Evolutionary conservation across 768 basidiomycete species (phyloP).

Genomic region (Cyathus striatus): DNA sequence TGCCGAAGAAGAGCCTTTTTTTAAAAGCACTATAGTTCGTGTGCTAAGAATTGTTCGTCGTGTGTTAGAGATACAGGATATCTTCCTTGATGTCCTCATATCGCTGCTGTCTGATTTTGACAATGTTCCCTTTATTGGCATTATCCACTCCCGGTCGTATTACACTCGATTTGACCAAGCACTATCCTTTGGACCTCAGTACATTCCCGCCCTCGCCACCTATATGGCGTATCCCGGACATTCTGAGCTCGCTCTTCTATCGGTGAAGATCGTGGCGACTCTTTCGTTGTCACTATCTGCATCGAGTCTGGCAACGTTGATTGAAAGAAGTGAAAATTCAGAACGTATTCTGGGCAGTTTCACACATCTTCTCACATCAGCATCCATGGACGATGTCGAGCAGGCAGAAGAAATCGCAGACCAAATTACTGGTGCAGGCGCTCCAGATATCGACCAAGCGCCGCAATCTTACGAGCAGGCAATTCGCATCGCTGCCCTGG

Average conservation of each 20-base stretch:
- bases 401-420: conserved; percentile 57
- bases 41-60: conserved; percentile 79
- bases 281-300: conserved; percentile 67
- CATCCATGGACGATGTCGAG: conserved; percentile 57
- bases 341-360: conserved; percentile 83
- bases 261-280: conserved; percentile 68
- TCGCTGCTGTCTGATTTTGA: conserved; percentile 70
- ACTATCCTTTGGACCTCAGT: conserved; percentile 61
- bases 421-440: conserved; percentile 69
- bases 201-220: conserved; percentile 77
- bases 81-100: conserved; percentile 85
- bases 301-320: conserved; percentile 68
- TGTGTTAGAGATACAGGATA: conserved; percentile 78
- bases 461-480: conserved; percentile 56
- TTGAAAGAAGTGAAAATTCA: conserved; percentile 79
- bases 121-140: conserved; percentile 47
- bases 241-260: conserved; percentile 68
- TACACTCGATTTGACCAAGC: conserved; percentile 75
- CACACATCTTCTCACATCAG: conserved; percentile 55
- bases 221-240: conserved; percentile 71
- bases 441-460: conserved; percentile 44
- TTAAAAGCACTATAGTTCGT: conserved; percentile 71
- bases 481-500: conserved; percentile 71
- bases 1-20: conserved; percentile 65
- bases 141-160: conserved; percentile 57